phyloP scores from a whole-genome alignment of 768 basidiomycete genomes.

The Auricularia cornea region DNA sequence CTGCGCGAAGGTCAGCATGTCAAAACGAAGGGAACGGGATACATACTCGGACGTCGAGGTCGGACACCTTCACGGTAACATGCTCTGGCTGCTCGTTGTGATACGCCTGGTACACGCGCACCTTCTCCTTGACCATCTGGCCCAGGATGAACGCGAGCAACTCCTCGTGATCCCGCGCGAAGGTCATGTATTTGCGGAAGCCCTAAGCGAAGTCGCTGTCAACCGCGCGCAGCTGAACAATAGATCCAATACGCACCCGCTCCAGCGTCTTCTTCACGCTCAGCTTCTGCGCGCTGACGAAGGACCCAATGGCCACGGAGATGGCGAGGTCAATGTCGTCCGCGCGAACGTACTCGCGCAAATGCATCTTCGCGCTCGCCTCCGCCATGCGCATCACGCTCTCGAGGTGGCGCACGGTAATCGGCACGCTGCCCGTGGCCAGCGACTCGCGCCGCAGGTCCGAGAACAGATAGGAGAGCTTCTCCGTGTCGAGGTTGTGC shows the following conservation, averaged over 20 bases:
- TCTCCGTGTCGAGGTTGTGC: conserved; percentile 92
- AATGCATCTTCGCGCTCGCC: conserved; percentile 96
- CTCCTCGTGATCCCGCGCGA: conserved; percentile 94
- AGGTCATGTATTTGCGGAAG: conserved; percentile 95
- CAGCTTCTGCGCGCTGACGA: conserved; percentile 95
- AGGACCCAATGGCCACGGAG: conserved; percentile 88
- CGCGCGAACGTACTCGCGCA: conserved; percentile 89
- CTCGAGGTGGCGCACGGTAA: conserved; percentile 95
- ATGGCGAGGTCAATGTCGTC: conserved; percentile 98
- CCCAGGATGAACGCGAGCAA: conserved; percentile 91
- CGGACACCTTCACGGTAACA: conserved; percentile 65
- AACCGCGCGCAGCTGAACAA: not conserved
- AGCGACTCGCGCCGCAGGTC: conserved; percentile 93
- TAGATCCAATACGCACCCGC: conserved; percentile 47
- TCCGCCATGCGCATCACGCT: conserved; percentile 99
- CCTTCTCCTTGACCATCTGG: conserved; percentile 86
- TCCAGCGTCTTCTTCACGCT: conserved; percentile 97
- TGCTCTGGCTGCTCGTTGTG: conserved; percentile 68
- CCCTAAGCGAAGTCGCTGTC: conserved; percentile 39
- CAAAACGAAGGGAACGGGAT: not conserved
- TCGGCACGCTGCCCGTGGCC: conserved; percentile 97
- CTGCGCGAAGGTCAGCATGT: conserved; percentile 30
- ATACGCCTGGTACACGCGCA: conserved; percentile 72
- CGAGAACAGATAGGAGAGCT: conserved; percentile 86
- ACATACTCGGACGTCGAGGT: conserved; percentile 81